Evolutionary conservation across 768 basidiomycete species (phyloP), one percentile per base, ranked within the genome.

Genomic region (Tylopilus sp.): DNA sequence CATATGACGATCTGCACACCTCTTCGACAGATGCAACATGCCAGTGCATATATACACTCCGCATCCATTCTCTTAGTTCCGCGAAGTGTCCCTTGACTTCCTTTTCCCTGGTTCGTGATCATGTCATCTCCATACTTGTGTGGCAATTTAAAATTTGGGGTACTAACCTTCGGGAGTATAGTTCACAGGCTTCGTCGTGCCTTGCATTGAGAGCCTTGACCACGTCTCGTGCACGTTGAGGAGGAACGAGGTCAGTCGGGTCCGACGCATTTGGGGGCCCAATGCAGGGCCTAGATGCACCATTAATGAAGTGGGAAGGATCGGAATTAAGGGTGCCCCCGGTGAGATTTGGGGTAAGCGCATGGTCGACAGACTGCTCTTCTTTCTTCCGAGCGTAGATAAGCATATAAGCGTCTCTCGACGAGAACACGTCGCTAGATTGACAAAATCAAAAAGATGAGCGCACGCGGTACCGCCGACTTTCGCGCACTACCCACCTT

Each of bases 361-460:
- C 56, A 53, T 58, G 55, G 57, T 40, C 23, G 49, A 38, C 36
- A 25, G 55, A 18, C 35, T 48, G 42, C 31, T 41, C 40, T 18
- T 58, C 50, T 25, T 69, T 61, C 57, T 73, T 76, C 11, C 82
- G 80, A 33, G 81, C 79, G 68, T 98, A 98, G 48, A 98, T 85
- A 28, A 98, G 78, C 93, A 98, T 95, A 69, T 98, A 97, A 6
- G 91, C 92, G 59, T 97, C 92, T 69, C 80, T 88, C 2, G 92
- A 93, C 3, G 80, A 75, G 56, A 69, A 69, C 38, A 88, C 76
- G 35, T 75, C 72, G 53, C 78, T 80, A 58, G 47, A 53, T 21
- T 13, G 42, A 54, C 40, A 48, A 58, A 53, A 59, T 56, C 62
- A 67, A 59, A 55, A 54, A 43, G 31, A 12, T 55, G 39, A 59